These are phyloP conservation scores for Cladobotryum protrusum DNA, from an alignment of 2,329 filamentous ascomycete species.

Conservation along the genomic window DNA sequence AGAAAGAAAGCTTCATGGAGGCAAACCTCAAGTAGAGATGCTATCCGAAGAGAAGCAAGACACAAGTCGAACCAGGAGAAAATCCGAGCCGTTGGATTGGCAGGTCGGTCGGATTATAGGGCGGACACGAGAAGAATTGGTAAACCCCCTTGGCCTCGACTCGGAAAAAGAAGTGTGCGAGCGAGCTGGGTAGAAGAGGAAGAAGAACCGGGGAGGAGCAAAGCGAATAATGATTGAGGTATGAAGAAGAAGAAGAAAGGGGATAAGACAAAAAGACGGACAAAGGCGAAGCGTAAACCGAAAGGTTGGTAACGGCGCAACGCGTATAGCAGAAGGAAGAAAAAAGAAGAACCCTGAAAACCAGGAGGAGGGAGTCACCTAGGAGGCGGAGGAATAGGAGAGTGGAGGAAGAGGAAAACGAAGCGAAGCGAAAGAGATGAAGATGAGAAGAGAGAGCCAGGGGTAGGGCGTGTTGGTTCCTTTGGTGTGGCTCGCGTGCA, in stretches of 20 bases:
- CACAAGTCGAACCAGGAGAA: conserved; percentile 20
- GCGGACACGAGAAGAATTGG: conserved; percentile 8
- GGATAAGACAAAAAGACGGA: conserved; percentile 10
- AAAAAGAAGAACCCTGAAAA: conserved; percentile 9
- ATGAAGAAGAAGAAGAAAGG: conserved; percentile 6
- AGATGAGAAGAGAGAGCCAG: conserved; percentile 17
- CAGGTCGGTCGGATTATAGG: background rate
- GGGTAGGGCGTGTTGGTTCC: conserved; percentile 3
- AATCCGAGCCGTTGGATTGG: background rate
- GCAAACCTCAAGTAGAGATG: conserved; percentile 23
- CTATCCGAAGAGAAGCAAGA: conserved; percentile 19
- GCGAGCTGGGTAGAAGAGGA: background rate
- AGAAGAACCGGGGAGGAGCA: conserved; percentile 1
- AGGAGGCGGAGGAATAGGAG: conserved; percentile 30
- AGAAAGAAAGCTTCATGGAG: conserved; percentile 20
- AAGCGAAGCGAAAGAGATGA: conserved; percentile 29
- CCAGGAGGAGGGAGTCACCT: conserved; percentile 21
- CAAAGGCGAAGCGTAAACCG: conserved; percentile 8
- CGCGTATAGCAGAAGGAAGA: conserved; percentile 7
- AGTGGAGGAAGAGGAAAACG: conserved; percentile 25
- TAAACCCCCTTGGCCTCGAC: background rate
- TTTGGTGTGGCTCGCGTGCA: conserved; percentile 4
- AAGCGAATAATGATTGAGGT: conserved; percentile 8
- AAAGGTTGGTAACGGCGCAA: background rate
- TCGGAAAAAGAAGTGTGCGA: background rate